These are phyloP conservation scores for Dothiorella sarmentorum DNA, from an alignment of 2,329 filamentous ascomycete species.

Conservation along the genomic window DNA sequence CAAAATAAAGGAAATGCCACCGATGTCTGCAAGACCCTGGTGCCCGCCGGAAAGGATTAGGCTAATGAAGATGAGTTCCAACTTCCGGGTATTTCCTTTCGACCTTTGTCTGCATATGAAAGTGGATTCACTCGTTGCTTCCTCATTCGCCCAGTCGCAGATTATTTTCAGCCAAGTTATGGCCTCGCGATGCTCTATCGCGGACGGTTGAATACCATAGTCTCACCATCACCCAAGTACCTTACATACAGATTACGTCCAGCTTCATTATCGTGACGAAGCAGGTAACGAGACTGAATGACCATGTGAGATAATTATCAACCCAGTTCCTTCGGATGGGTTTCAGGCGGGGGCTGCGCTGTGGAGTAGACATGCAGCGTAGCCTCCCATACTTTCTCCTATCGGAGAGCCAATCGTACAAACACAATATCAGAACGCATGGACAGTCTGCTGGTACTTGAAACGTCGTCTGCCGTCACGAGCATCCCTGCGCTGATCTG, in stretches of 20 bases:
- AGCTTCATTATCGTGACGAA: too few relatives aligned
- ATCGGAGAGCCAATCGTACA: too few relatives aligned
- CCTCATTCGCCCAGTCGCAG: neutral
- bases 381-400: too few relatives aligned
- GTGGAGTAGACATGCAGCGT: too few relatives aligned
- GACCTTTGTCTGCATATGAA: neutral
- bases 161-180: neutral
- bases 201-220: neutral
- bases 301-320: neutral
- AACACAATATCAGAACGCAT: too few relatives aligned
- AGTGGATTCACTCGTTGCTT: neutral
- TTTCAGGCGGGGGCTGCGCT: too few relatives aligned
- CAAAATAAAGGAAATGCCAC: neutral
- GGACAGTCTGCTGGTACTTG: too few relatives aligned
- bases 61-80: conserved; percentile 7
- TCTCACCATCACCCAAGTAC: too few relatives aligned
- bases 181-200: neutral
- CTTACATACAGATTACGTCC: too few relatives aligned
- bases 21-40: neutral
- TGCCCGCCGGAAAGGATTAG: conserved; percentile 2
- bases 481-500: conserved; percentile 12
- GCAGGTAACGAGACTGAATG: neutral
- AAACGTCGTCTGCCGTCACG: neutral
- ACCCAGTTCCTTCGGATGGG: too few relatives aligned
- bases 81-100: neutral